Evolutionary conservation across 139 green algal species (phyloP).

Genomic region (Closterium sp.): DNA sequence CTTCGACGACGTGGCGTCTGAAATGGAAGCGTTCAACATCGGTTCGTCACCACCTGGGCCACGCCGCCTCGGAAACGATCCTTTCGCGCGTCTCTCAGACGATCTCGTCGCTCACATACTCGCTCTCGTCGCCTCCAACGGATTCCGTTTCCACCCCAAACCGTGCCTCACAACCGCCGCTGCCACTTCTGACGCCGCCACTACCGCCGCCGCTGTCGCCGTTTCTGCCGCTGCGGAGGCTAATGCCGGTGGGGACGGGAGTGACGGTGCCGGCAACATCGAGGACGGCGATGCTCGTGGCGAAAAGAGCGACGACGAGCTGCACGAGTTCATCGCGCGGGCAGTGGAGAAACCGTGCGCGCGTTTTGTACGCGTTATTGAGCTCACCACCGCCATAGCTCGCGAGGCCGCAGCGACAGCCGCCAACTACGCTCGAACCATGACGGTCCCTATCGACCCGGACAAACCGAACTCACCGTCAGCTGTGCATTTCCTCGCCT

Average conservation of each 20-base stretch:
- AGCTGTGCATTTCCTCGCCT: neutral
- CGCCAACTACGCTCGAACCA: neutral
- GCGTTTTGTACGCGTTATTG: neutral
- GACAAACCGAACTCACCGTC: neutral
- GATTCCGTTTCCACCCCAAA: neutral
- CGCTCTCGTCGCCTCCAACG: neutral
- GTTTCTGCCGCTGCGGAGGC: neutral
- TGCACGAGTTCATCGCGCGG: neutral
- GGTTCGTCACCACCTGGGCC: no score
- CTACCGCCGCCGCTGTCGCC: neutral
- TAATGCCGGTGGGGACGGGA: neutral
- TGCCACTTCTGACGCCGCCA: neutral
- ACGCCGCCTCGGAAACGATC: no score
- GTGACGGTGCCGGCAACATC: neutral
- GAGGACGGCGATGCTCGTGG: no score
- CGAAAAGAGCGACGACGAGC: no score
- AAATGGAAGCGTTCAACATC: no score
- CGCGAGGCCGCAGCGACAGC: neutral
- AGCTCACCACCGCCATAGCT: neutral
- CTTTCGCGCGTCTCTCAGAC: no score
- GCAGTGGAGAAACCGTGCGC: neutral
- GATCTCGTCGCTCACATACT: no score
- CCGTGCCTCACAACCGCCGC: neutral
- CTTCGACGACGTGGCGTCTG: no score
- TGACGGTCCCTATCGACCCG: neutral